Percentiles rank a stretch among this genome's conserved stretches.
Evolutionary conservation across 768 basidiomycete species (phyloP).

Genomic region (Hemileccinum rubropunctum): DNA sequence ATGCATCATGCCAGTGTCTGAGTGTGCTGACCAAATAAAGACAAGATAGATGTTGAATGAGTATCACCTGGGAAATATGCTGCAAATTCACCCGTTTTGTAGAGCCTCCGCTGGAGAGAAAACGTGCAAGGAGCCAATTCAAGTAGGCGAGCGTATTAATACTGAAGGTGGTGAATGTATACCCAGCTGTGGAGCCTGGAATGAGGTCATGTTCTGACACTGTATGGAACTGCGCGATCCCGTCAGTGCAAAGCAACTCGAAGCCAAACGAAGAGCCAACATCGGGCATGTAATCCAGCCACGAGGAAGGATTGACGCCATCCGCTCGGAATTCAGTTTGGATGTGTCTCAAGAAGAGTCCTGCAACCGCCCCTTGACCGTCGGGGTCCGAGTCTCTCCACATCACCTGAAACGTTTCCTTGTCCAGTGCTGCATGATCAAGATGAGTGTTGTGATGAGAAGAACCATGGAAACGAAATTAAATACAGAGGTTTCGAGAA

Average conservation of each 20-base stretch:
- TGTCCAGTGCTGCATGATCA: constrained; percentile 52
- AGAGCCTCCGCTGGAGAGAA: constrained; percentile 59
- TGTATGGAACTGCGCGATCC: constrained; percentile 29
- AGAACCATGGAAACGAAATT: background rate
- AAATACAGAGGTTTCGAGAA: background rate
- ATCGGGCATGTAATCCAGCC: constrained; percentile 52
- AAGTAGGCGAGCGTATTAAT: constrained; percentile 67
- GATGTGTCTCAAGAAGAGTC: constrained; percentile 59
- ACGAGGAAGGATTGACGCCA: constrained; percentile 29
- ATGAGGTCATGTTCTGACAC: constrained; percentile 42
- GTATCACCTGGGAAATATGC: constrained; percentile 60
- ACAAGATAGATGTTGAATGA: background rate
- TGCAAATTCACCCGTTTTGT: constrained; percentile 58
- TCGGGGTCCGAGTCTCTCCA: constrained; percentile 68
- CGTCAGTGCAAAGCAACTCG: background rate
- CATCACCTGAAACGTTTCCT: constrained; percentile 72
- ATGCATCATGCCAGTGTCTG: background rate
- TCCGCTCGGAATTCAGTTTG: constrained; percentile 61
- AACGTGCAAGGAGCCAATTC: constrained; percentile 58
- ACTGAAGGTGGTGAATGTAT: constrained; percentile 62
- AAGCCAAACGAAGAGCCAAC: constrained; percentile 31
- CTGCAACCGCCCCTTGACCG: constrained; percentile 42
- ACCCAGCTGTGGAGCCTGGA: constrained; percentile 44
- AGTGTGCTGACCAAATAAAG: no score
- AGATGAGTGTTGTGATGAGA: background rate